phyloP scores from a whole-genome alignment of 331 rosid species.

The Arachis monticola region DNA sequence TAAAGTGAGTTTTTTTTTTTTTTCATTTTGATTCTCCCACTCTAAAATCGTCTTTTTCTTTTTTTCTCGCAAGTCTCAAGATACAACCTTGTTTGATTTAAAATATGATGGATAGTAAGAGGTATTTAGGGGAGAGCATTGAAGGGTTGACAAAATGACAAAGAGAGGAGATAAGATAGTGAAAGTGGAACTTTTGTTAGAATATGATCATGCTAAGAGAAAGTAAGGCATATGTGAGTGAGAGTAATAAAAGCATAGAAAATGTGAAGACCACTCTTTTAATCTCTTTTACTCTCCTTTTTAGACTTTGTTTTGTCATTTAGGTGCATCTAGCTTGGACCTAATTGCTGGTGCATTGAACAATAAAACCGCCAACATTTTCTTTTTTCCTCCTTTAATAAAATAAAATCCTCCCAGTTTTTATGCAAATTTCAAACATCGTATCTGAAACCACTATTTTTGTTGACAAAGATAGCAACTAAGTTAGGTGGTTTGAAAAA shows the following conservation, averaged over 20 bases:
- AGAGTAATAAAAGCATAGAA: conserved; percentile 48
- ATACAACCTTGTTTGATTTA: neutral
- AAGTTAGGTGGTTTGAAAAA: conserved; percentile 37
- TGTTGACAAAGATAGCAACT: conserved; percentile 35
- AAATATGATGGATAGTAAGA: conserved; percentile 23
- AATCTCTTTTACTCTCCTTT: conserved; percentile 36
- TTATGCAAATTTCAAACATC: conserved; percentile 44
- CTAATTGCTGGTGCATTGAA: conserved; percentile 52
- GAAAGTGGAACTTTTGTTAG: conserved; percentile 51
- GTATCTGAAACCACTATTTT: conserved; percentile 33
- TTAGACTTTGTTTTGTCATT: conserved; percentile 56
- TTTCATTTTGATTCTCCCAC: neutral
- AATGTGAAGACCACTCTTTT: conserved; percentile 53
- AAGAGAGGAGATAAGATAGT: conserved; percentile 45
- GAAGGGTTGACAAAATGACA: conserved; percentile 49
- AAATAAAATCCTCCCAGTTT: conserved; percentile 11
- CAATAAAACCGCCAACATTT: conserved; percentile 39
- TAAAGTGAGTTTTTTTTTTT: too few relatives aligned
- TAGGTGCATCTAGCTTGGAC: conserved; percentile 45
- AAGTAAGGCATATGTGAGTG: conserved; percentile 40
- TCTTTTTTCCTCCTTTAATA: neutral
- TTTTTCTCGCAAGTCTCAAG: neutral
- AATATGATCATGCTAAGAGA: conserved; percentile 44
- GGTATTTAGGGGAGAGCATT: conserved; percentile 12
- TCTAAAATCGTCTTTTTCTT: neutral